Conservation (phyloP, 805 yeast species). For the Maudiozyma bulderi region DNA sequence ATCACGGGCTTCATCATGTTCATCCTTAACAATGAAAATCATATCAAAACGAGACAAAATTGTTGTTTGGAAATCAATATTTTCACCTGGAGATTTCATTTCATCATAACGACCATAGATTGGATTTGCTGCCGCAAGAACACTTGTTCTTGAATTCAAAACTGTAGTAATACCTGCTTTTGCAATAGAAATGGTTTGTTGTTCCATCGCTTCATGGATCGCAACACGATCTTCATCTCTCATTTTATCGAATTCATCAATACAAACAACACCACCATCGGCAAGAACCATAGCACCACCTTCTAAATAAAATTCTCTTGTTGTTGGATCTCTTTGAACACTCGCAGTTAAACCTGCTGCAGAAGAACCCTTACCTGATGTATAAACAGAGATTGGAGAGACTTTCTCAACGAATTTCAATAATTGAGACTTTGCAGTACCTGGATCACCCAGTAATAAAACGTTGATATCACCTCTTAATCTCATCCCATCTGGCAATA, state of each 20-base stretch:
- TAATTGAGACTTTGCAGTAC: conserved; percentile 96
- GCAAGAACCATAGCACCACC: conserved; percentile 99
- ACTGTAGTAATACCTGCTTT: conserved; percentile 98
- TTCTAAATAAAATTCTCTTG: conserved; percentile 89
- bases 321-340: conserved; percentile 81
- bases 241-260: conserved; percentile 99
- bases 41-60: conserved; percentile 95
- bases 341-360: conserved; percentile 99
- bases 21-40: conserved; percentile 96
- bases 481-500: conserved; percentile 92
- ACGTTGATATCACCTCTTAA: conserved; percentile 96
- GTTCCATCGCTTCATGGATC: conserved; percentile 99
- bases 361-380: conserved; percentile 98
- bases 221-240: conserved; percentile 98
- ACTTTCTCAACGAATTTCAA: conserved; percentile 92
- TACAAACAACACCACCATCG: conserved; percentile 98
- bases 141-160: conserved; percentile 90
- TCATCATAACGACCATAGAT: conserved; percentile 95
- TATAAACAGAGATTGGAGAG: conserved; percentile 88
- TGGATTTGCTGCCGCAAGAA: conserved; percentile 96
- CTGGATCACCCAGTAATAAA: conserved; percentile 91
- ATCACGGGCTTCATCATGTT: conserved; percentile 79
- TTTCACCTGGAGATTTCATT: conserved; percentile 92
- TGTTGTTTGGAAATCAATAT: conserved; percentile 95
- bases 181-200: conserved; percentile 96